Percentiles rank a stretch among this genome's conserved stretches.
Conservation (phyloP, 2,329 filamentous ascomycete species). For the Trichoderma atrobrunneum region DNA sequence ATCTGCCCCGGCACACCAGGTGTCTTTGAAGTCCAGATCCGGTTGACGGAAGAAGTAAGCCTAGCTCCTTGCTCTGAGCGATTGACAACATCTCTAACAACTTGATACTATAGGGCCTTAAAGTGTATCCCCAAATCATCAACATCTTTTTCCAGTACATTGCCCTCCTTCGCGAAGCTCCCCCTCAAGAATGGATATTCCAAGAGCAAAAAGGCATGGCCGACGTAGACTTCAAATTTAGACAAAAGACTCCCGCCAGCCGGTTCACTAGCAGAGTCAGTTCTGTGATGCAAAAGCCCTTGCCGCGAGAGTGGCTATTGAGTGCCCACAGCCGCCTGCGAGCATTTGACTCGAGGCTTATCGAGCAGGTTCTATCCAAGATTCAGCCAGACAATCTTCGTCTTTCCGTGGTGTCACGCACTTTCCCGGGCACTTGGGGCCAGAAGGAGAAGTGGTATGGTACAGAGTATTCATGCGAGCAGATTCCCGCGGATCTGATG, state of each 20-base stretch:
- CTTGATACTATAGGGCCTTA: slow-evolving; percentile 52
- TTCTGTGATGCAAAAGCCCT: slow-evolving; percentile 84
- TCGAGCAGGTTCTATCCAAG: slow-evolving; percentile 69
- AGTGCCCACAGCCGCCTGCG: slow-evolving; percentile 75
- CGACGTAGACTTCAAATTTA: slow-evolving; percentile 93
- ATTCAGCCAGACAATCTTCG: slow-evolving; percentile 87
- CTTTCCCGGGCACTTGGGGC: slow-evolving; percentile 80
- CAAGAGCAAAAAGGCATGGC: slow-evolving; percentile 87
- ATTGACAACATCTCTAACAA: slow-evolving; percentile 1
- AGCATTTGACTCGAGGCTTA: slow-evolving; percentile 75
- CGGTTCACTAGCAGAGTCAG: slow-evolving; percentile 84
- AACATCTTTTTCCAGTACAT: slow-evolving; percentile 91
- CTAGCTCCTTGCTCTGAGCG: not conserved
- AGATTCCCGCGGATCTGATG: slow-evolving; percentile 74
- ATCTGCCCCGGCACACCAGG: slow-evolving; percentile 75
- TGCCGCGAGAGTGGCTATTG: slow-evolving; percentile 82
- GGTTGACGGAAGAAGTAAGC: slow-evolving; percentile 74
- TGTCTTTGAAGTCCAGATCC: slow-evolving; percentile 75
- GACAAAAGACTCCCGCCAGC: slow-evolving; percentile 86
- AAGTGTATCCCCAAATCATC: slow-evolving; percentile 76
- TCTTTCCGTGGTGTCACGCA: slow-evolving; percentile 77
- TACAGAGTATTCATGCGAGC: slow-evolving; percentile 84
- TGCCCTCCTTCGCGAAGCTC: slow-evolving; percentile 73
- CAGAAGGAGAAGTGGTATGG: slow-evolving; percentile 96
- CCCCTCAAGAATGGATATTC: slow-evolving; percentile 89